Evolutionary conservation across 2,329 filamentous ascomycete species (phyloP), one percentile per base, ranked within the genome.

Genomic region (Diaporthe citri): DNA sequence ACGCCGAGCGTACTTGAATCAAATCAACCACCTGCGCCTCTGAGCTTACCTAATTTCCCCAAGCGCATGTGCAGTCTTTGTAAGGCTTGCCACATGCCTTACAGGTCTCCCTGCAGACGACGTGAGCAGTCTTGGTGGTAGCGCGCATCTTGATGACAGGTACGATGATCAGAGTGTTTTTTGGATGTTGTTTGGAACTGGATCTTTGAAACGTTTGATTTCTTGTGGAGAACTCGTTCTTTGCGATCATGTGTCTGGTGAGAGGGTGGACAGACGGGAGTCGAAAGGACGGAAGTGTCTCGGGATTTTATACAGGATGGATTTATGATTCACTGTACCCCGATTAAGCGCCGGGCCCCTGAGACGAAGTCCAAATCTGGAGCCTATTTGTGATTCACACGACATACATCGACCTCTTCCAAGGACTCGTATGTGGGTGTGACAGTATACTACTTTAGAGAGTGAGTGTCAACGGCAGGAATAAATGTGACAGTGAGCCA

Each of bases 211-310:
- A 13, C 22, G 28, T n/a, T 9, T 2, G 0, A 5, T 13, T 13
- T 6, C 4, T 43, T 43, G n/a, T n/a, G n/a, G n/a, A n/a, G n/a
- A n/a, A n/a, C n/a, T n/a, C n/a, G n/a, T n/a, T 6, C 4, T 43
- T 43, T 41, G 56, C 20, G 22, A 20, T 51, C 51, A 6, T 48
- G 25, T 15, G 20, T 12, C 2, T 66, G 10, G 12, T 48, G 17
- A 0, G 15, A 6, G n/a, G 10, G 10, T 3, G 4, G 12, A 51
- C 10, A 36, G 20, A 7, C 22, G 20, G 1, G 20, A 17, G 1
- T 22, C 3, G 10, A 34, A 9, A 5, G 10, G 4, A 4, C 6
- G 2, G 0, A 66, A 25, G 20, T 22, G 36, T 48, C 1, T 9
- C 43, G 5, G 12, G 3, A 1, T 12, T 66, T 66, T 51, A 51